phyloP scores from a whole-genome alignment of 2,329 filamentous ascomycete species.

The Neonectria coccinea region DNA sequence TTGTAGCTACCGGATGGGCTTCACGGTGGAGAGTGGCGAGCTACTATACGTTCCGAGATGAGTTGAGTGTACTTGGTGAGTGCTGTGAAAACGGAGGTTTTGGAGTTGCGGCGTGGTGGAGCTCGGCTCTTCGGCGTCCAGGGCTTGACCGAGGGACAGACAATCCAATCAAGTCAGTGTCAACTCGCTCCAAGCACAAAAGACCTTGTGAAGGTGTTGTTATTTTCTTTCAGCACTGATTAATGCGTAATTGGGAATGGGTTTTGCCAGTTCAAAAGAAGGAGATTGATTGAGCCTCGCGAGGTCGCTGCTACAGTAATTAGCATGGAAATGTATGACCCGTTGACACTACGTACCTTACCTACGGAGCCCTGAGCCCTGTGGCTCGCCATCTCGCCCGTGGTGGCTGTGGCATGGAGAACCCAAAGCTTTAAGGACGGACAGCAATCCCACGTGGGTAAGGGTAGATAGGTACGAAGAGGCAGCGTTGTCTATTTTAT shows the following conservation, averaged over 20 bases:
- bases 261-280: background rate
- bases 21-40: background rate
- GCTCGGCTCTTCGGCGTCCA: constrained; percentile 26
- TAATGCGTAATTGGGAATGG: no score
- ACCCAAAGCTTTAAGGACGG: background rate
- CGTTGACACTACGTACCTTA: background rate
- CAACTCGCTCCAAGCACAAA: background rate
- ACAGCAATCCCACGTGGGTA: no score
- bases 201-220: background rate
- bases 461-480: background rate
- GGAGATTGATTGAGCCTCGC: background rate
- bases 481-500: background rate
- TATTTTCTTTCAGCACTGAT: background rate
- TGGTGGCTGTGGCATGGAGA: background rate
- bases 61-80: background rate
- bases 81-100: constrained; percentile 3
- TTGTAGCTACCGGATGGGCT: constrained; percentile 15
- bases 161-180: constrained; percentile 10
- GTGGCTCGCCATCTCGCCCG: background rate
- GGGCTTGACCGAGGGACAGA: constrained; percentile 16
- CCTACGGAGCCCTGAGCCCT: background rate
- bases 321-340: background rate
- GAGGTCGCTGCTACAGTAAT: background rate
- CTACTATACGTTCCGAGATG: background rate
- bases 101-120: constrained; percentile 10